Base-by-base conservation (phyloP, 2,329 filamentous ascomycete species). In the Fusarium gaditjirri region DNA sequence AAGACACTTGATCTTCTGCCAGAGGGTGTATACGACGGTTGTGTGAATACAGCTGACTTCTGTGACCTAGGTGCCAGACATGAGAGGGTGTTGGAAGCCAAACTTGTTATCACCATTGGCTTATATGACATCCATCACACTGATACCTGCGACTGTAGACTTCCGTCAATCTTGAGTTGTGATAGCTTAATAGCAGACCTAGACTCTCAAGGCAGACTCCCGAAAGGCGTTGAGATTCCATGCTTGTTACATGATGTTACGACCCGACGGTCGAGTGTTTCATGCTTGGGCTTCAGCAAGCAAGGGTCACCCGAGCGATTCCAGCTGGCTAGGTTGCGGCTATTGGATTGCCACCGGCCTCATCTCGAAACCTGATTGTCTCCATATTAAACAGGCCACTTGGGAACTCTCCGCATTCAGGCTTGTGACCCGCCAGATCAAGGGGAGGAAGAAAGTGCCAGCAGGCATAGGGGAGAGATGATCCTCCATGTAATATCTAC, bases 381-480 rank as follows among this genome's bases (percentile, higher is more conserved):
- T 63, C 70, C 62, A 65, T 54, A 70, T 73, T 74, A 73, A 74
- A 71, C 74, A 73, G 47, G 60, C 44, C 61, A 59, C 25, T 65
- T 62, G 64, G 31, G 65, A 35, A 57, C 29, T 50, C 64, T 61
- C 33, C 33, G 14, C 35, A 57, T 46, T 46, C 27, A 61, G 33
- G 29, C 25, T 44, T 56, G 21, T n/a, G 49, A 25, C 49, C 49
- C 23, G 23, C 13, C 35, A 33, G 46, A 33, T 49, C 46, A 49
- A 49, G 46, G 46, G n/a, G 49, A 27, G 13, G 33, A 27, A 52
- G 33, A 52, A 27, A 38, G 17, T 27, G 23, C 23, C 33, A 38
- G 33, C 33, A 52, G 33, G 16, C 13, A 27, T n/a, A 19, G 23
- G 33, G 23, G 33, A n/a, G 33, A 27, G 12, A 38, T 33, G n/a